Conservation (phyloP, 140 eudicot genomes). For the Ambrosia hybrid region DNA sequence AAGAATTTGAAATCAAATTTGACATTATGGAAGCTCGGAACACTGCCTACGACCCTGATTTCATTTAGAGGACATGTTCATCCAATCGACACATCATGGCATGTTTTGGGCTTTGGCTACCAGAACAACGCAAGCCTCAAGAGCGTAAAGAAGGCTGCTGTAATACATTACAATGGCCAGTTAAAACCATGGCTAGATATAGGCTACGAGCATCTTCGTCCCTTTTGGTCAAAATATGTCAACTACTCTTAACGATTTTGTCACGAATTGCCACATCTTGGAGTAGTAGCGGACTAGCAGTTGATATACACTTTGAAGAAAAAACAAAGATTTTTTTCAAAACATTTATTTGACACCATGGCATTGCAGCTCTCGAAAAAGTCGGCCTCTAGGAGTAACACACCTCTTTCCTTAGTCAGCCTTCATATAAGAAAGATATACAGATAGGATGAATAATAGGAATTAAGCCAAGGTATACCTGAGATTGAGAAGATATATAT, state of each 20-base stretch:
- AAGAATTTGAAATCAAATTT: conserved; percentile 84
- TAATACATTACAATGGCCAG: conserved; percentile 93
- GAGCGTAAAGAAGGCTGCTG: conserved; percentile 49
- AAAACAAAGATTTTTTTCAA: conserved; percentile 31
- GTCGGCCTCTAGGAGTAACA: conserved; percentile 37
- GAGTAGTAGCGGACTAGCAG: conserved; percentile 44
- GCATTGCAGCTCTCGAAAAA: conserved; percentile 19
- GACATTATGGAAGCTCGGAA: conserved; percentile 94
- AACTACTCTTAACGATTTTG: conserved; percentile 78
- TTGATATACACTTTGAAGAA: background rate
- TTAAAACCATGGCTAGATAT: conserved; percentile 93
- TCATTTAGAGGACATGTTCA: conserved; percentile 89
- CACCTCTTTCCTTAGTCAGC: conserved; percentile 37
- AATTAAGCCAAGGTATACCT: background rate
- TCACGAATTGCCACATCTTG: conserved; percentile 82
- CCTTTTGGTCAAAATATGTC: conserved; percentile 87
- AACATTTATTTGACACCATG: conserved; percentile 28
- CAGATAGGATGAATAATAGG: conserved; percentile 40
- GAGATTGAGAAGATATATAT: conserved; percentile 2
- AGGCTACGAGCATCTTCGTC: conserved; percentile 94
- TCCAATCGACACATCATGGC: conserved; percentile 93
- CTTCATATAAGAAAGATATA: conserved; percentile 28
- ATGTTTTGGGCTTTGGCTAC: conserved; percentile 94
- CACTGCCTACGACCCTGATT: conserved; percentile 90
- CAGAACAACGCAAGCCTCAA: conserved; percentile 56